phyloP scores from a whole-genome alignment of 2,329 filamentous ascomycete species.

The Blastomyces parvus region DNA sequence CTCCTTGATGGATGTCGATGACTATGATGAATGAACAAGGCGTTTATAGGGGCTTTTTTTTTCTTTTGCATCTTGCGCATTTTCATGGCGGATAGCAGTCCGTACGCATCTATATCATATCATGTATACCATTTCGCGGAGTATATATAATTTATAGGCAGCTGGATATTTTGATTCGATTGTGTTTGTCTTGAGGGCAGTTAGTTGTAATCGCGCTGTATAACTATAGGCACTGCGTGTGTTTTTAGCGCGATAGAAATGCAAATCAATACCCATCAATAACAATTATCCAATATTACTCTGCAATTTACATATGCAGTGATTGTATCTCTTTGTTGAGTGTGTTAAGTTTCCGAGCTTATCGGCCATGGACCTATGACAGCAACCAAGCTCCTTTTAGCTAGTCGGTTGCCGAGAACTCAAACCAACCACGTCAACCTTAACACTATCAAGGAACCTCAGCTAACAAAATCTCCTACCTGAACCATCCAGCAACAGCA shows the following conservation, averaged over 20 bases:
- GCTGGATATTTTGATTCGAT: neutral
- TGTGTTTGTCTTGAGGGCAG: neutral
- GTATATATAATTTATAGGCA: neutral
- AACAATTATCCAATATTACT: neutral
- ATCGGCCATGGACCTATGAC: neutral
- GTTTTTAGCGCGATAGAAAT: neutral
- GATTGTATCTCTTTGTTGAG: neutral
- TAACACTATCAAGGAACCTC: neutral
- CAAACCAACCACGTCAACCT: neutral
- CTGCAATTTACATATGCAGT: neutral
- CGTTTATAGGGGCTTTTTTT: slow-evolving; percentile 2
- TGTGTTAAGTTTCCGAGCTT: neutral
- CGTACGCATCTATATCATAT: neutral
- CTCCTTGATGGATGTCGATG: slow-evolving; percentile 45
- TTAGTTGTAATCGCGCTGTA: neutral
- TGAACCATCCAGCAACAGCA: neutral
- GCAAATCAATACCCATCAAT: neutral
- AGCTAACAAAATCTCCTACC: neutral
- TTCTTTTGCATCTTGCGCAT: neutral
- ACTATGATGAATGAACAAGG: slow-evolving; percentile 5
- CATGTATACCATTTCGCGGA: neutral
- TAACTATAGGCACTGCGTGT: neutral
- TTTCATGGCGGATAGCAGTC: slow-evolving; percentile 1
- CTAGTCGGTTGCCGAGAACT: slow-evolving; percentile 9
- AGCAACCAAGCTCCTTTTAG: slow-evolving; percentile 20